Base-by-base conservation (phyloP, 129 eudicot species). In the Apium graveolens region DNA sequence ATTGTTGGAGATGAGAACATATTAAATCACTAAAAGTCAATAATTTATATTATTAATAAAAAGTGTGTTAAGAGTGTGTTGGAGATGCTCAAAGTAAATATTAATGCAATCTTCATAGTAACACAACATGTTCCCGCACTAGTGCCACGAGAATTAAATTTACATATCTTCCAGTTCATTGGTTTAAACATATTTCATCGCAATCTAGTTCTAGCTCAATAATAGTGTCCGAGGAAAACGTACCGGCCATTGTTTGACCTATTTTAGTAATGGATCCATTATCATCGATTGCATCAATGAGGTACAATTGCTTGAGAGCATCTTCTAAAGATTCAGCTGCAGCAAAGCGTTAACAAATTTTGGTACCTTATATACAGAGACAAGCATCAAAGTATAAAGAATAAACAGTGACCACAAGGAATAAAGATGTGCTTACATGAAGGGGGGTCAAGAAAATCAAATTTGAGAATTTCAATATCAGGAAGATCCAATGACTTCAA, bases 371-470 rank as follows among this genome's bases (percentile, higher is more conserved):
- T 49, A 55, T 75, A 11, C 38, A 60, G 41, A 42, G 41, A 42
- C 26, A 38, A 78, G 81, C 35, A 46, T 75, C 29, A 41, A 41
- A 44, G 31, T 26, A 24, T 46, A 45, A 26, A 79, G 17, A 35
- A 39, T 11, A 24, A 72, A 72, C 34, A 24, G 27, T 46, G 78
- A 49, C 37, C 53, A 46, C 38, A 77, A 57, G 51, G 35, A 27
- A 63, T 7, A 62, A 43, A 57, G 32, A 78, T 60, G 45, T 87
- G 82, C 82, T 87, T 84, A 93, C 97, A 63, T 18, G 97, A 90
- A 80, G 99, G 99, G 46, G 99, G 74, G 78, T 96, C 99, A 70
- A 96, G 97, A 79, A 90, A 96, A 85, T 92, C 93, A 87, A 96
- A 96, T 81, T 92, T 87, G 63, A 96, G 97, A 84, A 96, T 92